Conservation (phyloP, 805 yeast genomes). For the Hanseniaspora clermontiae region DNA sequence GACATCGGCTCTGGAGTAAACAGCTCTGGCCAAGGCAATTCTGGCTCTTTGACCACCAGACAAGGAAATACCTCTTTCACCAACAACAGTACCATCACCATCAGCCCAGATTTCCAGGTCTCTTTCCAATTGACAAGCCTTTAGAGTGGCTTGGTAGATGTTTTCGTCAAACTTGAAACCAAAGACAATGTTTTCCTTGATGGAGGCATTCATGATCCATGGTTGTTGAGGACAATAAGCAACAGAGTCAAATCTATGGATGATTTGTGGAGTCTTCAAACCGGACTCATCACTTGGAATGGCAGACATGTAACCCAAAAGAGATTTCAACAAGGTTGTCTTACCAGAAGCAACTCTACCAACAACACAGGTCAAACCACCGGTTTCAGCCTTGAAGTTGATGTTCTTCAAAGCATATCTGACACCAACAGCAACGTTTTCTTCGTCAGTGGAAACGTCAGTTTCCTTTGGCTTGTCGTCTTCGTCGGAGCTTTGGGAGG, state of each 20-base stretch:
- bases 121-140: constrained; percentile 38
- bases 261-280: constrained; percentile 20
- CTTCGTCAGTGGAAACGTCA: constrained; percentile 24
- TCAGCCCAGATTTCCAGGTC: constrained; percentile 40
- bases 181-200: constrained; percentile 40
- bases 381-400: constrained; percentile 39
- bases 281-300: constrained; percentile 15
- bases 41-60: constrained; percentile 57
- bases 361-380: constrained; percentile 45
- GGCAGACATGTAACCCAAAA: constrained; percentile 42
- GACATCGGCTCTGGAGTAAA: constrained; percentile 48
- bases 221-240: constrained; percentile 54
- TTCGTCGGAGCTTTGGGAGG: neutral
- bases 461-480: neutral
- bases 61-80: constrained; percentile 49
- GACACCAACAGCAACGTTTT: constrained; percentile 33
- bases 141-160: constrained; percentile 33
- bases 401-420: constrained; percentile 38
- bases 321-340: constrained; percentile 41
- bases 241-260: constrained; percentile 27
- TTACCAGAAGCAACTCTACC: constrained; percentile 63
- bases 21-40: constrained; percentile 55
- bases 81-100: constrained; percentile 43
- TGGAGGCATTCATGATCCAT: constrained; percentile 41
- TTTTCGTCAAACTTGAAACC: constrained; percentile 35